Percentiles rank a stretch among this genome's conserved stretches.
These are phyloP conservation scores for Monosporascus sp. DNA, from an alignment of 2,329 filamentous ascomycete species.

Conservation along the genomic window DNA sequence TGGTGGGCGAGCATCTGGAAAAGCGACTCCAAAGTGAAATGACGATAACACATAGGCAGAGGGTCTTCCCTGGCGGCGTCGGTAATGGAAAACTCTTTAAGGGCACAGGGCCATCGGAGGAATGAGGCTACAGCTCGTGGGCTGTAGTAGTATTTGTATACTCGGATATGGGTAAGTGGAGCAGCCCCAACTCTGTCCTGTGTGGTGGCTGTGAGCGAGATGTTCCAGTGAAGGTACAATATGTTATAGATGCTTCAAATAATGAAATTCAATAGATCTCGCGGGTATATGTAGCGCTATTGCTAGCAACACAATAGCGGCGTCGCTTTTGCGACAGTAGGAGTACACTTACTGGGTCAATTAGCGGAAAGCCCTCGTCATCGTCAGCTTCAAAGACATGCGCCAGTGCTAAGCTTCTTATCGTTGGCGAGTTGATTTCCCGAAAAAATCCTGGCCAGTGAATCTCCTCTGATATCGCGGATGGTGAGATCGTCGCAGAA, in stretches of 20 bases:
- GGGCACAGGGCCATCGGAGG: background rate
- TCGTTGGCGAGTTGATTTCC: background rate
- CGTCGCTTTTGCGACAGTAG: too few species aligned
- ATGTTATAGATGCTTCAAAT: too few species aligned
- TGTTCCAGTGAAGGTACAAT: too few species aligned
- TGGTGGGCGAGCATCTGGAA: background rate
- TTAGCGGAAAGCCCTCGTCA: too few species aligned
- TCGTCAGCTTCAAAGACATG: too few species aligned
- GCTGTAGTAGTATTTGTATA: background rate
- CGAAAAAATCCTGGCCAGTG: background rate
- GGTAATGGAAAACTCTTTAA: background rate
- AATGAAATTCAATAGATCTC: too few species aligned
- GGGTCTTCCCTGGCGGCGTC: constrained; percentile 1
- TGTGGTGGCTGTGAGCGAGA: background rate
- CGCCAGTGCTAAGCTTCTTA: background rate
- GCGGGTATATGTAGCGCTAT: too few species aligned
- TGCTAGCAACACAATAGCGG: too few species aligned
- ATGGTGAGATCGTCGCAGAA: too few species aligned
- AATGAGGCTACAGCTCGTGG: background rate
- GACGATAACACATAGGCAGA: too few species aligned
- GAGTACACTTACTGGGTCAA: too few species aligned
- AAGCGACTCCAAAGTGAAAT: background rate
- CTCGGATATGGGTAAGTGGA: background rate
- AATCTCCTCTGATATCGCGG: background rate
- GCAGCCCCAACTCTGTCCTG: background rate